Evolutionary conservation across 805 yeast species (phyloP).

Genomic region (Ogataea ganodermae): DNA sequence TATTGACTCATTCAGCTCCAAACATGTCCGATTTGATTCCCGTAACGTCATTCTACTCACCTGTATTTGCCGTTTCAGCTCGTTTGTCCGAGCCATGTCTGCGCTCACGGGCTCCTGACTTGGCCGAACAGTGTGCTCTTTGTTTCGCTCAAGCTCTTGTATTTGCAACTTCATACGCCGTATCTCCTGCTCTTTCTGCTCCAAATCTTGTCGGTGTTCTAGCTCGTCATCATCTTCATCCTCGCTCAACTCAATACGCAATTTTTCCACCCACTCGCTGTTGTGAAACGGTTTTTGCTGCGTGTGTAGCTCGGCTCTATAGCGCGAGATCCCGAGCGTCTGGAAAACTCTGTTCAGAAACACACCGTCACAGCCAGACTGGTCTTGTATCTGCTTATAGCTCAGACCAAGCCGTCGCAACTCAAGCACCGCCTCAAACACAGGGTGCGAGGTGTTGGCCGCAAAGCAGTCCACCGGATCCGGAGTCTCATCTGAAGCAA

Average conservation of each 20-base stretch:
- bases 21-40: slow-evolving; percentile 11
- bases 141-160: slow-evolving; percentile 13
- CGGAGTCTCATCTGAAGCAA: slow-evolving; percentile 6
- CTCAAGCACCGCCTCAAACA: slow-evolving; percentile 28
- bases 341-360: slow-evolving; percentile 18
- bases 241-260: slow-evolving; percentile 31
- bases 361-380: slow-evolving; percentile 20
- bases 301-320: neutral
- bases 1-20: slow-evolving; percentile 16
- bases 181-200: slow-evolving; percentile 22
- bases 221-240: slow-evolving; percentile 34
- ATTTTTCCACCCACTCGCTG: slow-evolving; percentile 19
- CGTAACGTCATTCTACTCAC: slow-evolving; percentile 8
- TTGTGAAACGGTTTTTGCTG: slow-evolving; percentile 18
- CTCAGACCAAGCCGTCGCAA: slow-evolving; percentile 24
- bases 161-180: slow-evolving; percentile 23
- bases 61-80: slow-evolving; percentile 11
- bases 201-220: slow-evolving; percentile 5
- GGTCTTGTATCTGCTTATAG: slow-evolving; percentile 20
- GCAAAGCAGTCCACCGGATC: slow-evolving; percentile 13
- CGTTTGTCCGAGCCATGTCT: neutral
- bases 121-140: neutral
- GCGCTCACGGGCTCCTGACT: neutral
- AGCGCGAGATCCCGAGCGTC: slow-evolving; percentile 11
- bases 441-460: slow-evolving; percentile 16